Evolutionary conservation across 306 rosid species (phyloP).

Genomic region (Glycyrrhiza uralensis): DNA sequence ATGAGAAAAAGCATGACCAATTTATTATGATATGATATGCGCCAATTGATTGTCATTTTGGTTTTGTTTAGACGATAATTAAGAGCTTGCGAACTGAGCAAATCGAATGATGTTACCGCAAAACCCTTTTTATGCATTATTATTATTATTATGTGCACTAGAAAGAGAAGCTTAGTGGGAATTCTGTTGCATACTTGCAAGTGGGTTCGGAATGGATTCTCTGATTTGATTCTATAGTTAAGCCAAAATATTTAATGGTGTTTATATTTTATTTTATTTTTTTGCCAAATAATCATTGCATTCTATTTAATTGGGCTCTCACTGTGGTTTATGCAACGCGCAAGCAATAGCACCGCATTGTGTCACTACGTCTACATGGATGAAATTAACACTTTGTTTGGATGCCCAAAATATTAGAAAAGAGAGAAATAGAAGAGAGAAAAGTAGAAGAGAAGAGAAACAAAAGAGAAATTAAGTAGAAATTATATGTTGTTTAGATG

Average conservation of each 20-base stretch:
- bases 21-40: slow-evolving; percentile 16
- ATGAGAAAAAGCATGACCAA: slow-evolving; percentile 21
- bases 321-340: background rate
- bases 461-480: too few species aligned
- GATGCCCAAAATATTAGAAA: too few species aligned
- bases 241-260: slow-evolving; percentile 4
- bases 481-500: too few species aligned
- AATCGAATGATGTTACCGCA: slow-evolving; percentile 31
- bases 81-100: slow-evolving; percentile 16
- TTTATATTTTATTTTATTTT: too few species aligned
- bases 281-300: slow-evolving; percentile 23
- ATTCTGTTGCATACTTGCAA: slow-evolving; percentile 34
- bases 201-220: slow-evolving; percentile 47
- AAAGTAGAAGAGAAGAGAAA: too few species aligned
- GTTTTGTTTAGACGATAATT: slow-evolving; percentile 24
- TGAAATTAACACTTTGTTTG: too few species aligned
- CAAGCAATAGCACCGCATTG: background rate
- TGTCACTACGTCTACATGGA: background rate
- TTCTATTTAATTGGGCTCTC: background rate
- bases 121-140: slow-evolving; percentile 1
- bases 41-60: slow-evolving; percentile 13
- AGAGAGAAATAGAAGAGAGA: too few species aligned
- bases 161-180: slow-evolving; percentile 36
- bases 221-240: slow-evolving; percentile 22
- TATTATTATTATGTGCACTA: background rate